Evolutionary conservation across 1,139 yeast genomes (phyloP), one percentile per base, ranked within the genome.

Genomic region (Protomyces pachydermus): DNA sequence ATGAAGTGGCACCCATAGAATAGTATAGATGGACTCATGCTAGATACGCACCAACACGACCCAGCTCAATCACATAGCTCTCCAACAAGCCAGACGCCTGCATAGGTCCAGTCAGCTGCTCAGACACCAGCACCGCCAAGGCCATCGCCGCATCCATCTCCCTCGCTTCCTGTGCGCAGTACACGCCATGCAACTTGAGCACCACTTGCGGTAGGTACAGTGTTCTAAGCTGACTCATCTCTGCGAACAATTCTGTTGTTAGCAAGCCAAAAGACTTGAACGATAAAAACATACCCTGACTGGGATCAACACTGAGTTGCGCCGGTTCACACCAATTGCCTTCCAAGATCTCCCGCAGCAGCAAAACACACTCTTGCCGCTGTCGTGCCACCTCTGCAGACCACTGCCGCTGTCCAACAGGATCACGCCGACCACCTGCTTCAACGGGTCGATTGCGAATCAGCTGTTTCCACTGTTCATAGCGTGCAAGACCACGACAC

Each of bases 171-270:
- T 52, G 62, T 20, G 62, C 62, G n/a, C 55, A 10, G 42, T 62
- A 65, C n/a, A 65, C 66, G 25, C 61, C 65, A 34, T 65, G 66
- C 25, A 65, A 50, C 23, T 46, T 56, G 50, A 61, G 50, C 32
- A 65, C 56, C 12, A 62, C 57, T 12, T 61, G 61, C 3, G 66
- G 66, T 14, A 65, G 35, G 34, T 65, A 65, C 20, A 62, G 25
- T 23, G 65, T 56, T 25, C 66, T 46, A n/a, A 65, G 54, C 18
- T 39, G 45, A 38, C 23, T 20, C 55, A 65, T 45, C 50, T 65
- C 66, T 3, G 39, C 46, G 25, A 10, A 34, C n/a, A 28, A 8
- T 16, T 16, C 35, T 35, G 32, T 37, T 2, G 3, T 12, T n/a
- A 28, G 32, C n/a, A 5, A 18, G 16, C 23, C 42, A 16, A 5